A percentile compares a stretch with the other conserved stretches of the same genome.
Conservation (phyloP, 805 yeast species). For the Candida odintsovae region DNA sequence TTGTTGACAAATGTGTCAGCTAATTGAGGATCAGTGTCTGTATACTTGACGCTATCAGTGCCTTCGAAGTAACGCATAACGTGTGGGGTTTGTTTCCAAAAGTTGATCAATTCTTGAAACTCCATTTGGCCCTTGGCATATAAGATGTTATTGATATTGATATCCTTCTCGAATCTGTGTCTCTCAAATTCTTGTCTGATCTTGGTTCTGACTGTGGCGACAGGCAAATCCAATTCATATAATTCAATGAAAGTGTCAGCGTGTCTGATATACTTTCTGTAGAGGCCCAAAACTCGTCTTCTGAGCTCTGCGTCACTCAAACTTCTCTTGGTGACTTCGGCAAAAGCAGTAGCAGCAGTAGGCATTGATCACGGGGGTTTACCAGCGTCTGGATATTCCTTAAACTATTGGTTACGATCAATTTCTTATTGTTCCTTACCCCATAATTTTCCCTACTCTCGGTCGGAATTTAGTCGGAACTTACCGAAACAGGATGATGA, state of each 20-base stretch:
- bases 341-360: conserved; percentile 79
- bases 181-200: conserved; percentile 88
- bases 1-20: conserved; percentile 59
- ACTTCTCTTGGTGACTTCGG: conserved; percentile 71
- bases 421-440: not conserved
- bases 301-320: conserved; percentile 56
- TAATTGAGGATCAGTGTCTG: conserved; percentile 36
- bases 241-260: conserved; percentile 54
- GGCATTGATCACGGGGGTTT: conserved; percentile 28
- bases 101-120: conserved; percentile 79
- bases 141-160: conserved; percentile 60
- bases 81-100: conserved; percentile 88
- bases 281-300: conserved; percentile 58
- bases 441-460: not conserved
- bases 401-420: too few species aligned
- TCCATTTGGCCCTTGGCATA: conserved; percentile 86
- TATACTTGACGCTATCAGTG: conserved; percentile 45
- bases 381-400: too few species aligned
- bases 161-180: conserved; percentile 65
- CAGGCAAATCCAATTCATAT: conserved; percentile 72
- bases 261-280: conserved; percentile 66
- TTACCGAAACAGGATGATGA: not conserved
- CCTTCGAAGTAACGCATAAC: conserved; percentile 77
- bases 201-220: conserved; percentile 72
- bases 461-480: not conserved